phyloP scores from a whole-genome alignment of 306 rosid genomes.

The Vachellia collinsii region DNA sequence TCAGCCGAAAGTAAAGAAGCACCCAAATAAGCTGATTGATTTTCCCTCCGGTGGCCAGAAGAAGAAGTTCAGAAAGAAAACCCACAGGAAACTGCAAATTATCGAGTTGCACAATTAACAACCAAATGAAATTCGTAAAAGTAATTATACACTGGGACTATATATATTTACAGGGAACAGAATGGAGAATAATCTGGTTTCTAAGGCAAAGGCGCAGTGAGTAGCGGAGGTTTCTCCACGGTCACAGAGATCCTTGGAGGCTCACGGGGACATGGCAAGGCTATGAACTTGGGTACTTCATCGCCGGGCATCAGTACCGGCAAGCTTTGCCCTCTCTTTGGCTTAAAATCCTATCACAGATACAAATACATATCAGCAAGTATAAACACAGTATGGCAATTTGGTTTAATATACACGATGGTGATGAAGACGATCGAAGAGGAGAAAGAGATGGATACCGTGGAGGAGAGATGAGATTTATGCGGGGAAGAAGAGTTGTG shows the following conservation, averaged over 20 bases:
- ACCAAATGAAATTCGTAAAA: neutral
- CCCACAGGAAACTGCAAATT: neutral
- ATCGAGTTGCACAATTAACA: neutral
- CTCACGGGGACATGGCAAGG: constrained; percentile 84
- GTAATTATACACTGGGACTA: neutral
- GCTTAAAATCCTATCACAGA: constrained; percentile 48
- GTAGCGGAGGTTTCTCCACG: constrained; percentile 48
- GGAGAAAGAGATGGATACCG: constrained; percentile 39
- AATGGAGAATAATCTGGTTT: neutral
- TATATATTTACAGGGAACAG: neutral
- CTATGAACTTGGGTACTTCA: constrained; percentile 75
- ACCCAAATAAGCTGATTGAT: neutral
- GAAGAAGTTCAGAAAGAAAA: neutral
- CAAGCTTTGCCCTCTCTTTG: constrained; percentile 52
- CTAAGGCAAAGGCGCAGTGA: neutral
- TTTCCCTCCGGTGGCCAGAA: neutral
- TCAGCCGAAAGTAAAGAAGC: neutral
- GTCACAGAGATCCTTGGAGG: constrained; percentile 46
- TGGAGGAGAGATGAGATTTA: constrained; percentile 44
- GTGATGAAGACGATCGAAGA: too few relatives aligned
- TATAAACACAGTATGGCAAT: neutral
- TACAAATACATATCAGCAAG: neutral
- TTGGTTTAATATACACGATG: too few relatives aligned
- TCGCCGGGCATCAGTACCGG: constrained; percentile 96
- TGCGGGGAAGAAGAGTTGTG: constrained; percentile 35